Evolutionary conservation across 139 green algal genomes (phyloP).

Genomic region (Auxenochlorella protothecoides): DNA sequence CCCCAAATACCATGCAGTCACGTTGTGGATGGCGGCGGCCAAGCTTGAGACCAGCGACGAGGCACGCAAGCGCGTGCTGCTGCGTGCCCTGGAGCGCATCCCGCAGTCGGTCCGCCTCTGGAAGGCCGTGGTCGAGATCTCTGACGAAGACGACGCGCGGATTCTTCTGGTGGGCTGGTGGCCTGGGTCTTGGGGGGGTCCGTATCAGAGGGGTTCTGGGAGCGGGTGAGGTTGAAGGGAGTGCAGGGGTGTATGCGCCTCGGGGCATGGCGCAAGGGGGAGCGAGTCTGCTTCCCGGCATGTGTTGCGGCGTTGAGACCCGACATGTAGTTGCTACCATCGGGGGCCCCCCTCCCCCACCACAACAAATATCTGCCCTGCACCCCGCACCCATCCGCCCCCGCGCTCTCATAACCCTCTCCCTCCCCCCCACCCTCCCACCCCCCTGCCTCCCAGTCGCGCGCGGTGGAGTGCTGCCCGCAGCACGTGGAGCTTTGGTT

Average conservation of each 20-base stretch:
- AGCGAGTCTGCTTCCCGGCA: background rate
- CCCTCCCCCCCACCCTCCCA: background rate
- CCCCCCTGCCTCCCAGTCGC: constrained; percentile 44
- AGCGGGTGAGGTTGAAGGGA: background rate
- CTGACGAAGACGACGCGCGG: constrained; percentile 77
- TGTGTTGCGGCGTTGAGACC: no score
- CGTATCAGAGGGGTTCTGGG: background rate
- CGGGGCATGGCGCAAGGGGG: background rate
- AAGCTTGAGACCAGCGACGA: constrained; percentile 61
- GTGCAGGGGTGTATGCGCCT: no score
- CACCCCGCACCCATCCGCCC: background rate
- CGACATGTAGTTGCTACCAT: background rate
- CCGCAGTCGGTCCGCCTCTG: constrained; percentile 84
- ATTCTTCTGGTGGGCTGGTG: constrained; percentile 29
- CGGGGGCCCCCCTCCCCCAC: background rate
- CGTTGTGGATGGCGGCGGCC: constrained; percentile 85
- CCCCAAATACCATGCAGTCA: constrained; percentile 32
- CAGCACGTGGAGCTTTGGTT: constrained; percentile 96
- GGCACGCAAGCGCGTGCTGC: constrained; percentile 78
- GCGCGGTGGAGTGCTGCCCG: constrained; percentile 95
- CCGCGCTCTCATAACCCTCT: background rate
- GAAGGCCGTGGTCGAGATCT: constrained; percentile 93
- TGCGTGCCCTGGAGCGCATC: constrained; percentile 82
- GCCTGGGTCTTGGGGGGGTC: background rate
- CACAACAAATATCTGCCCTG: no score